phyloP scores from a whole-genome alignment of 2,329 filamentous ascomycete species.

The Colletotrichum melonis region DNA sequence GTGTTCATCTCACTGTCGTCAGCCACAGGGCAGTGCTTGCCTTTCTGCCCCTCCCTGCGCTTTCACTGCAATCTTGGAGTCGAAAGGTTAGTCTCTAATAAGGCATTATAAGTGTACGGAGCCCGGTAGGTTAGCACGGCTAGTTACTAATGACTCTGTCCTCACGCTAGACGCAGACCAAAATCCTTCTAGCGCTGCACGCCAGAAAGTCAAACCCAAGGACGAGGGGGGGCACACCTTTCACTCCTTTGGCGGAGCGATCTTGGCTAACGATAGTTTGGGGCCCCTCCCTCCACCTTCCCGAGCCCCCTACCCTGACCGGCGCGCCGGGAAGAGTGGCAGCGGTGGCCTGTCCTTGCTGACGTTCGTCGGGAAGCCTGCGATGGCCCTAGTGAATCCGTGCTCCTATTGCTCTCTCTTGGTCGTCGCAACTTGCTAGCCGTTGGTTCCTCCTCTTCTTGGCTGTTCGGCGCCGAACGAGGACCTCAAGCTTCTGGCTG shows the following conservation, averaged over 20 bases:
- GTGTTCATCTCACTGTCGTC: neutral
- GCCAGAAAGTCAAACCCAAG: neutral
- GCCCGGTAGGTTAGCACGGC: neutral
- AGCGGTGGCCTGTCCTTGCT: slow-evolving; percentile 27
- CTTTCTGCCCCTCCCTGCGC: neutral
- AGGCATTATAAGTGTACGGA: neutral
- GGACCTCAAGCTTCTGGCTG: neutral
- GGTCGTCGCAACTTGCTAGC: neutral
- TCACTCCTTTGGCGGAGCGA: neutral
- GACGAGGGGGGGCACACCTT: neutral
- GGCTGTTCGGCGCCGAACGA: neutral
- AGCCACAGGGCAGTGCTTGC: slow-evolving; percentile 11
- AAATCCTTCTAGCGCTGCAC: slow-evolving; percentile 17
- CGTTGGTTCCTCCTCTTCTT: neutral
- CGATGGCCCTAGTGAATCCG: neutral
- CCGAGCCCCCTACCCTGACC: slow-evolving; percentile 2
- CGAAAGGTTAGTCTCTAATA: neutral
- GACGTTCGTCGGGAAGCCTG: slow-evolving; percentile 30
- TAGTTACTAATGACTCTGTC: neutral
- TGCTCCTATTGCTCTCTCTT: neutral
- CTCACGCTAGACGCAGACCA: slow-evolving; percentile 16
- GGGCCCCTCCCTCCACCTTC: neutral
- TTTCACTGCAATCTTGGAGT: slow-evolving; percentile 16
- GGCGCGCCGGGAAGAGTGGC: slow-evolving; percentile 22
- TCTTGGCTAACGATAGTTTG: neutral